phyloP scores from a whole-genome alignment of 148 eudicot species.

The Amaranthus palmeri region DNA sequence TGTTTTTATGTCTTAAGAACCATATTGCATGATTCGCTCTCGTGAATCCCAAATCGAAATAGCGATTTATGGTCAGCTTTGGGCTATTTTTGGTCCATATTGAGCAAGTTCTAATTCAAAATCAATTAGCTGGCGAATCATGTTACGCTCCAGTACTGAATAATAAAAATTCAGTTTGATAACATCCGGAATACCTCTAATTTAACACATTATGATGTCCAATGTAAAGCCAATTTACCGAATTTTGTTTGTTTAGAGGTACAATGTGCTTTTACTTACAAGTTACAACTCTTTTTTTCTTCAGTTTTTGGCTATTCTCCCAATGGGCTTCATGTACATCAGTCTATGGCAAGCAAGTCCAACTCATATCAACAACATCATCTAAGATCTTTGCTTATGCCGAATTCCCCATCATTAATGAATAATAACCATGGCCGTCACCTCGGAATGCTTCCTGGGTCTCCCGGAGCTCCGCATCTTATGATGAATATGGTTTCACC shows the following conservation, averaged over 20 bases:
- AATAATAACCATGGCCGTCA: slow-evolving; percentile 38
- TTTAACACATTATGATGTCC: too few species aligned
- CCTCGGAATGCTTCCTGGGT: slow-evolving; percentile 41
- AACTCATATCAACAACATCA: slow-evolving; percentile 44
- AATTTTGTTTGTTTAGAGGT: background rate
- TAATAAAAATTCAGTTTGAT: too few species aligned
- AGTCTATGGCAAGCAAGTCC: slow-evolving; percentile 42
- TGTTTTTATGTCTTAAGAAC: slow-evolving; percentile 3
- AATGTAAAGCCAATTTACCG: background rate
- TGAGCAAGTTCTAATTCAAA: too few species aligned
- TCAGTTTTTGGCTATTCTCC: slow-evolving; percentile 47
- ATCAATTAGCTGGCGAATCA: too few species aligned
- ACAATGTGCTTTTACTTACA: background rate
- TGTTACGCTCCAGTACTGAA: too few species aligned
- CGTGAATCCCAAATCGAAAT: too few species aligned
- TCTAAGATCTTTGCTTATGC: slow-evolving; percentile 37
- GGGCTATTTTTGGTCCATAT: too few species aligned
- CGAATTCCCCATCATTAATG: slow-evolving; percentile 42
- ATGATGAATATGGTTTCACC: slow-evolving; percentile 42
- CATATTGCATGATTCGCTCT: too few species aligned
- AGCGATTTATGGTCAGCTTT: too few species aligned
- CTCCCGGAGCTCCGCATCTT: slow-evolving; percentile 33
- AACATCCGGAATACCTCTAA: too few species aligned
- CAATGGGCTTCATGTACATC: slow-evolving; percentile 35
- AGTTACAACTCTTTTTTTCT: background rate